Evolutionary conservation across 176 grass and related monocot genomes (phyloP).

Genomic region (Aegilops bicornis): DNA sequence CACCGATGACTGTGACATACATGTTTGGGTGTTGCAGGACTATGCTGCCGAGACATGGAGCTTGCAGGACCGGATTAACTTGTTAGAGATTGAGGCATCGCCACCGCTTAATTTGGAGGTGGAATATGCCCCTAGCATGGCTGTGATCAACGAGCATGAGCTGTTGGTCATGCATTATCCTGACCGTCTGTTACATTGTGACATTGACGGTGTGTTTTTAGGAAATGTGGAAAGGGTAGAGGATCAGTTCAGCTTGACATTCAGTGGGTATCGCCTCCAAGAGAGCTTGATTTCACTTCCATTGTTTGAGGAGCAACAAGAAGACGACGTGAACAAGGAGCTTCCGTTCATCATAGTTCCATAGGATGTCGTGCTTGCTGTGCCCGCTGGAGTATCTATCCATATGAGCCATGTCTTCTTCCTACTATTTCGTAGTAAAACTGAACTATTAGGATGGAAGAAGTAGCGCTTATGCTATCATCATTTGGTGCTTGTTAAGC

Average conservation of each 20-base stretch:
- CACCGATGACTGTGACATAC: no score
- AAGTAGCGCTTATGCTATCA: not conserved
- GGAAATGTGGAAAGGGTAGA: not conserved
- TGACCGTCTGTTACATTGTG: not conserved
- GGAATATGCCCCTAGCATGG: not conserved
- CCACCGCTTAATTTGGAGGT: not conserved
- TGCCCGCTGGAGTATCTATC: not conserved
- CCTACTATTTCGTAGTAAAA: not conserved
- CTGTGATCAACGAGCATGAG: not conserved
- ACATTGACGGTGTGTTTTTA: not conserved
- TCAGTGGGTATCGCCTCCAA: not conserved
- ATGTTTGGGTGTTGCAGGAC: no score
- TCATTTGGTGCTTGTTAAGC: not conserved
- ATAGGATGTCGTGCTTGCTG: not conserved
- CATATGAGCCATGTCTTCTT: not conserved
- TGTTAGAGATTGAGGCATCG: no score
- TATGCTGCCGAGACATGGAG: no score
- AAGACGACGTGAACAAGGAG: not conserved
- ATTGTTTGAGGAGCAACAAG: not conserved
- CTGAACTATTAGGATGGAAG: not conserved
- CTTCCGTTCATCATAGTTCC: not conserved
- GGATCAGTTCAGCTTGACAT: no score
- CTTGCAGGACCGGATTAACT: no score
- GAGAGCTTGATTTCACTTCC: not conserved
- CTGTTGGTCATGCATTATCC: not conserved